phyloP scores from a whole-genome alignment of 208 protist species.

The Leishmania guyanensis region DNA sequence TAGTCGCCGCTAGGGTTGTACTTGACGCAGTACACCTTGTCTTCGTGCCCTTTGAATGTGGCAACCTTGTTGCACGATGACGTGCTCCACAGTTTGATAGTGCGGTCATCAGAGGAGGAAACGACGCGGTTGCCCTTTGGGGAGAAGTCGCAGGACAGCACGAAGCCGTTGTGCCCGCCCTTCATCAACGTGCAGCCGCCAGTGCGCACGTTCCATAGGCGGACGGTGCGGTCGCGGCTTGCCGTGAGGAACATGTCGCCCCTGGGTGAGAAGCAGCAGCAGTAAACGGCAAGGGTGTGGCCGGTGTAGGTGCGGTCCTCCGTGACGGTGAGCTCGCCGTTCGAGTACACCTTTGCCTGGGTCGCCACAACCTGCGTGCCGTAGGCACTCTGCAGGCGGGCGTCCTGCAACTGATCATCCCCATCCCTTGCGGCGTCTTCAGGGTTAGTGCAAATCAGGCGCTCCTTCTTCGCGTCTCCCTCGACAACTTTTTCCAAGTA shows the following conservation, averaged over 20 bases:
- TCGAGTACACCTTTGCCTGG: slow-evolving; percentile 53
- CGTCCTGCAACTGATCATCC: slow-evolving; percentile 57
- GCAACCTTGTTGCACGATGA: slow-evolving; percentile 62
- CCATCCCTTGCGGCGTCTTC: slow-evolving; percentile 24
- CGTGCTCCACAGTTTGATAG: slow-evolving; percentile 85
- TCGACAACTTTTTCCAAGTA: slow-evolving; percentile 72
- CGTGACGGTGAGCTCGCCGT: slow-evolving; percentile 60
- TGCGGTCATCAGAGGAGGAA: slow-evolving; percentile 75
- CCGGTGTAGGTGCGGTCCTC: slow-evolving; percentile 58
- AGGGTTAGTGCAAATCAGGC: slow-evolving; percentile 68
- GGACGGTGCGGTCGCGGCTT: slow-evolving; percentile 82
- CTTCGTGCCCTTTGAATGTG: slow-evolving; percentile 94
- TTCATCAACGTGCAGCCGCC: slow-evolving; percentile 77
- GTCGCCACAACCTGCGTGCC: slow-evolving; percentile 11
- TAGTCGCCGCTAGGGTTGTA: slow-evolving; percentile 89
- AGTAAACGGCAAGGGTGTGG: slow-evolving; percentile 80
- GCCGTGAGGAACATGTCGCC: slow-evolving; percentile 76
- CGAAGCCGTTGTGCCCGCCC: slow-evolving; percentile 89
- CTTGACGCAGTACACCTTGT: slow-evolving; percentile 91
- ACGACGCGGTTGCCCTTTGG: slow-evolving; percentile 82
- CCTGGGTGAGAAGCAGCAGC: slow-evolving; percentile 79
- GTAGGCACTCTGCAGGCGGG: slow-evolving; percentile 11
- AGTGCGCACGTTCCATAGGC: slow-evolving; percentile 68
- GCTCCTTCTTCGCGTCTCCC: slow-evolving; percentile 66
- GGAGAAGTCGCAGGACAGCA: slow-evolving; percentile 88